These are phyloP conservation scores for Gonapodya sp. DNA, from an alignment of 192 early-diverging fungal species.

Conservation along the genomic window DNA sequence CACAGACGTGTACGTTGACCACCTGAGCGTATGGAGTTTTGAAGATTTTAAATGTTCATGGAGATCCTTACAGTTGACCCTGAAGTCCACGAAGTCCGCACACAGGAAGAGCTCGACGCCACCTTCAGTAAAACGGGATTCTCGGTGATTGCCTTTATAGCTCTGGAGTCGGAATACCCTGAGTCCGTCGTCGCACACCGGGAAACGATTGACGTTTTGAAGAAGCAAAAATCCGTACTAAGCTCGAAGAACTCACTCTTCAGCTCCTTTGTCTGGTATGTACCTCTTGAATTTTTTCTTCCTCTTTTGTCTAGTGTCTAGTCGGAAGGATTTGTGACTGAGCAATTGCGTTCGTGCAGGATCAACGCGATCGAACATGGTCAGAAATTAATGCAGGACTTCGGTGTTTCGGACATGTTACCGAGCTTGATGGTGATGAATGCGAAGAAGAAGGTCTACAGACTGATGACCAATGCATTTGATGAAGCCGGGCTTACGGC, in stretches of 20 bases:
- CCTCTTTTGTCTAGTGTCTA: too few species aligned
- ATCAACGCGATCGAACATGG: slow-evolving; percentile 15
- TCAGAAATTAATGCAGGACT: slow-evolving; percentile 15
- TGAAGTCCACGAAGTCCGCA: slow-evolving; percentile 4
- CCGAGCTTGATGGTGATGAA: slow-evolving; percentile 15
- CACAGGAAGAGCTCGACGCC: slow-evolving; percentile 4
- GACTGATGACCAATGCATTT: slow-evolving; percentile 12
- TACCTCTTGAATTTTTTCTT: too few species aligned
- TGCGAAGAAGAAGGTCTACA: slow-evolving; percentile 16
- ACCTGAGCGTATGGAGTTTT: too few species aligned
- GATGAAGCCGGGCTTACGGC: background rate
- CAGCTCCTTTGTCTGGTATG: slow-evolving; percentile 4
- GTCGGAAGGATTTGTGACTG: too few species aligned
- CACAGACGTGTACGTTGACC: too few species aligned
- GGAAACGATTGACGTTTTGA: background rate
- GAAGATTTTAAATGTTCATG: background rate
- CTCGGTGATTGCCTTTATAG: slow-evolving; percentile 5
- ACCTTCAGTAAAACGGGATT: background rate
- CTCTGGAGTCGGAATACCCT: background rate
- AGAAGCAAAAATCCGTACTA: background rate
- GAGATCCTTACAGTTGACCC: slow-evolving; percentile 15
- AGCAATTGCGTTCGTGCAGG: too few species aligned
- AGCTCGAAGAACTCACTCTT: background rate
- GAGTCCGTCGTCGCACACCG: background rate
- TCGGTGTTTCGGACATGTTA: slow-evolving; percentile 15